phyloP scores from a whole-genome alignment of 1,284 basidiomycete genomes.

The Cystobasidium slooffiae region DNA sequence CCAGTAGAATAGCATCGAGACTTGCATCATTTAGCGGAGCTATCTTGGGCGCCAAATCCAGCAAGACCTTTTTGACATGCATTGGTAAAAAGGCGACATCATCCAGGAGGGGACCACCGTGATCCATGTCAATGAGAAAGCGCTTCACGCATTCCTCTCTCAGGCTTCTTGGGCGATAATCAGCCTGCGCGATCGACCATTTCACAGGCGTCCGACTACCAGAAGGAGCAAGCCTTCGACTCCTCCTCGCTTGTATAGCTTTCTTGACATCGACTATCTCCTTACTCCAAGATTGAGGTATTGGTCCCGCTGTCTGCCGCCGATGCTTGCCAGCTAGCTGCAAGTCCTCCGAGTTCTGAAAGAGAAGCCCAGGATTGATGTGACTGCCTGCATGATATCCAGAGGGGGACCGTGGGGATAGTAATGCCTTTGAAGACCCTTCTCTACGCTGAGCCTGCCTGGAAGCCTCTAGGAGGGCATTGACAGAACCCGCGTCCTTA shows the following conservation, averaged over 20 bases:
- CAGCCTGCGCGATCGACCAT: not conserved
- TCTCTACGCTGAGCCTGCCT: constrained; percentile 15
- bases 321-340: constrained; percentile 23
- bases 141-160: constrained; percentile 25
- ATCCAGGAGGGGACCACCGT: constrained; percentile 19
- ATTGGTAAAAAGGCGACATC: constrained; percentile 27
- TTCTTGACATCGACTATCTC: constrained; percentile 7
- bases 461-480: constrained; percentile 16
- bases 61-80: constrained; percentile 14
- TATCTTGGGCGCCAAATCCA: constrained; percentile 17
- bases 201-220: not conserved
- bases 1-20: constrained; percentile 26
- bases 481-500: constrained; percentile 16
- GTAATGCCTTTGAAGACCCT: not conserved
- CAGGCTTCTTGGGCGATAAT: constrained; percentile 1
- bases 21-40: constrained; percentile 26
- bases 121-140: constrained; percentile 20
- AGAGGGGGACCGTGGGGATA: not conserved
- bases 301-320: constrained; percentile 27
- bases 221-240: not conserved
- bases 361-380: constrained; percentile 25
- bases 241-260: not conserved
- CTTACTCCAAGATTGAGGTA: constrained; percentile 29
- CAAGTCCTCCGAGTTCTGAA: constrained; percentile 19
- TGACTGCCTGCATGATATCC: not conserved